Base-by-base conservation (phyloP, 2,329 filamentous ascomycete species). In the Rhexocercosporidium sp. region DNA sequence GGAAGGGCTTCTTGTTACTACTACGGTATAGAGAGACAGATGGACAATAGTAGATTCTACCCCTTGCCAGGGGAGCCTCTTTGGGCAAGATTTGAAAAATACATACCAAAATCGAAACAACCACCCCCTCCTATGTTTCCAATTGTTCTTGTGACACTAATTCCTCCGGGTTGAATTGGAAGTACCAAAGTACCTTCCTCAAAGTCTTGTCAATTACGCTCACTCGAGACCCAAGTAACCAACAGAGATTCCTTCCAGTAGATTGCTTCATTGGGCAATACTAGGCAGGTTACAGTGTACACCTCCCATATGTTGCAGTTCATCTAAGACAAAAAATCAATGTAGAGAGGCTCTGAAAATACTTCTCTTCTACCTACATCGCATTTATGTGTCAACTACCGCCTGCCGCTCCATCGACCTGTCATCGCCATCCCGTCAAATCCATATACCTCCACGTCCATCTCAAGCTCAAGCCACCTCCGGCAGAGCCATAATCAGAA, bases 11-110 rank as follows among this genome's bases (percentile, higher is more conserved):
- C 34, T 57, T 57, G 54, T 39, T 41, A 57, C 54, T 18, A 57
- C 34, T 37, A 37, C 34, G 34, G 34, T 37, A 37, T 53, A 31
- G 27, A 53, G 3, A 39, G 18, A 37, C n/a, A 39, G 54, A 57
- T 20, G 37, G 20, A 37, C 8, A 25, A 57, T 34, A 39, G 54
- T 57, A 39, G 31, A 57, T 57, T 57, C 54, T 57, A 57, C 54
- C 54, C 54, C 31, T 39, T 57, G 9, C n/a, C 11, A 57, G 54
- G 54, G 54, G n/a, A n/a, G 54, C 54, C 54, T 57, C 54, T 57
- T 57, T 57, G 41, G 54, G 54, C 34, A 34, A 34, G 54, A 57
- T 41, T 57, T 9, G 20, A 57, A 41, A 57, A 57, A 11, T 16
- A 54, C 4, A 41, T 27, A 22, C 25, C 2, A 54, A 57, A 9